Evolutionary conservation across 164 flowering plant species (phyloP), one percentile per base, ranked within the genome.

Genomic region (Berberis vulgaris): DNA sequence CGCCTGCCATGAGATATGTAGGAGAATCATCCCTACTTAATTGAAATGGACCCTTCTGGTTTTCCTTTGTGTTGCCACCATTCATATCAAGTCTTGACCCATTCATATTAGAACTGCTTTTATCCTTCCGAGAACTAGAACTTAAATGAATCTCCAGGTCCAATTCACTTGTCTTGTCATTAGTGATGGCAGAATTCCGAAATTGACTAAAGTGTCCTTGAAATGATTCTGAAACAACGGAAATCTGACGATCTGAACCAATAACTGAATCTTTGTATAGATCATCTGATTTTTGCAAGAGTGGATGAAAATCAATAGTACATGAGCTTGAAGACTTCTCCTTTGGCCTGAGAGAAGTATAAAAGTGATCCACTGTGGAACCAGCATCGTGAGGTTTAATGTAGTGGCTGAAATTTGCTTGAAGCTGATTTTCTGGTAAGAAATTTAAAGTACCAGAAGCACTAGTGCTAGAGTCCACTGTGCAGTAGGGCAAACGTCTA

Each of bases 301-400:
- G 89, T 7, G 98, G 98, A 77, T 90, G 98, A 74, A 94, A 94
- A 68, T 90, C 88, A 57, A 83, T 71, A 62, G 77, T 77, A 67
- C 57, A 68, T 57, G 83, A 69, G 60, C 69, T 65, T 26, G 78
- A 54, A 39, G 76, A 44, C 43, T 65, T 67, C 59, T 75, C 81
- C 57, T 69, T 79, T 41, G 83, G 65, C 66, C 69, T 72, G 6
- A 67, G 54, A 49, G 80, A 68, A 53, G 72, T 72, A 56, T 59
- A 59, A 57, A 53, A 72, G 56, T 62, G 39, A 61, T 70, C 77
- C 63, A 60, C 69, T 41, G 70, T 63, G 46, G 75, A 68, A 60
- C 59, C 64, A 45, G 67, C 66, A 53, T 65, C 78, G 26, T 70
- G 83, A 43, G 84, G 76, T 71, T 73, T 80, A 59, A 66, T 73